These are phyloP conservation scores for Falciphora oryzae DNA, from an alignment of 2,329 filamentous ascomycete genomes.

Conservation along the genomic window DNA sequence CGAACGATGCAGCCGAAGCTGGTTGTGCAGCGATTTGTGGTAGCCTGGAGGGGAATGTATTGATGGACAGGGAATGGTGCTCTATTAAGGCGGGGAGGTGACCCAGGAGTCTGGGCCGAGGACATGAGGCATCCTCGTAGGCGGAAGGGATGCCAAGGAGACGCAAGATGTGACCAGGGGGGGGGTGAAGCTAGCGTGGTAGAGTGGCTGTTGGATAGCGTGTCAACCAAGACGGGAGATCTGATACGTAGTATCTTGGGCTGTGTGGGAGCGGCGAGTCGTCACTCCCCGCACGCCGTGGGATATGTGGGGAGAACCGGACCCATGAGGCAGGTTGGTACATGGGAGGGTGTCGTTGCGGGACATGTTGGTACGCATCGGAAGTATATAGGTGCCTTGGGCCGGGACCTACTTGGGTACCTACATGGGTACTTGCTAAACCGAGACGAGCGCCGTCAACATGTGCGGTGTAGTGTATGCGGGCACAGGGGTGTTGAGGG, in stretches of 20 bases:
- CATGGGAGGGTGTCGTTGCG: too few relatives aligned
- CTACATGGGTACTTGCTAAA: neutral
- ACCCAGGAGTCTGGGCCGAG: too few relatives aligned
- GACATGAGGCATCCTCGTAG: neutral
- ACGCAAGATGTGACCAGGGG: neutral
- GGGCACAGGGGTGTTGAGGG: too few relatives aligned
- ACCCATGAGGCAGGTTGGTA: too few relatives aligned
- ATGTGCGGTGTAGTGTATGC: neutral
- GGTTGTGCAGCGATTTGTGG: neutral
- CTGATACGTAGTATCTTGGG: neutral
- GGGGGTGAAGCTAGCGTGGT: neutral
- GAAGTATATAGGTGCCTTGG: neutral
- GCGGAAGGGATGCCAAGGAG: neutral
- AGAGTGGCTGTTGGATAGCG: neutral
- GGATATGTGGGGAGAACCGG: neutral
- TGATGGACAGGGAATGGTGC: neutral
- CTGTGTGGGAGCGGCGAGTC: neutral
- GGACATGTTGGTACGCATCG: neutral
- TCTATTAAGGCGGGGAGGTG: neutral
- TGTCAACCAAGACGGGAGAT: neutral
- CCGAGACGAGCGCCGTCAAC: neutral
- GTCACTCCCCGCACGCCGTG: too few relatives aligned
- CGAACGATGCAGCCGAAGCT: neutral
- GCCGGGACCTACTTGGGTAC: neutral
- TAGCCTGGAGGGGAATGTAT: neutral